Base-by-base conservation (phyloP, 2,329 filamentous ascomycete species). In the Rhinocladiella similis region DNA sequence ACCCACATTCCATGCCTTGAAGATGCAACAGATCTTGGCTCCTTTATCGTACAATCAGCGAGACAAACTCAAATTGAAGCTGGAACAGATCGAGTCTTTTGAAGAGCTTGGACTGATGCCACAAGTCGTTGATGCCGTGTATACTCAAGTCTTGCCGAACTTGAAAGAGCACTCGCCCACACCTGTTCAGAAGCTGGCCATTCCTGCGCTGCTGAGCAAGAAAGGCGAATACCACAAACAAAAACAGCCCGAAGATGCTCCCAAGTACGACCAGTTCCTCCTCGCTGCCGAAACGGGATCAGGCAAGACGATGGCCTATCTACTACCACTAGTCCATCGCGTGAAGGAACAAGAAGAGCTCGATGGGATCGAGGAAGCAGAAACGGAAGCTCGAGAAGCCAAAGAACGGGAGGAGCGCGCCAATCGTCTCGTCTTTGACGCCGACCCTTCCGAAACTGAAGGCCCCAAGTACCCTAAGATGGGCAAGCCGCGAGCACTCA, bases 221-320 rank as follows among this genome's bases (percentile, higher is more conserved):
- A 71, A 62, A 49, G 57, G 56, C 25, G 57, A 54, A 20, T 57
- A 57, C 35, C 45, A 60, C 33, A 69, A 73, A 62, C 43, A 65
- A n/a, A 67, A 65, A 42, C 63, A 68, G 38, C 57, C 62, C 48
- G 61, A 72, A 27, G 70, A 73, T 47, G 54, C 80, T 68, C 63
- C 73, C 75, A 57, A 82, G 77, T 74, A 83, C 67, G 77, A 85
- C 52, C 80, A 85, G 50, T 97, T 90, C 68, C 80, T 99, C 12
- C 80, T 99, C 48, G 94, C 94, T 3, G 94, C 94, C 10, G 94
- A 99, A 77, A 99, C 94, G 0, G 94, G 94, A 12, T 97, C 94
- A 0, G 94, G 94, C 58, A 99, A 99, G 78, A 99, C 94, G 1
- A 78, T 99, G 60, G 91, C 94, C 7, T 99, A 99, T 69, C 77